Percentiles rank a stretch among this genome's conserved stretches.
phyloP scores from a whole-genome alignment of 805 yeast species.

The Priceomyces fermenticarens region DNA sequence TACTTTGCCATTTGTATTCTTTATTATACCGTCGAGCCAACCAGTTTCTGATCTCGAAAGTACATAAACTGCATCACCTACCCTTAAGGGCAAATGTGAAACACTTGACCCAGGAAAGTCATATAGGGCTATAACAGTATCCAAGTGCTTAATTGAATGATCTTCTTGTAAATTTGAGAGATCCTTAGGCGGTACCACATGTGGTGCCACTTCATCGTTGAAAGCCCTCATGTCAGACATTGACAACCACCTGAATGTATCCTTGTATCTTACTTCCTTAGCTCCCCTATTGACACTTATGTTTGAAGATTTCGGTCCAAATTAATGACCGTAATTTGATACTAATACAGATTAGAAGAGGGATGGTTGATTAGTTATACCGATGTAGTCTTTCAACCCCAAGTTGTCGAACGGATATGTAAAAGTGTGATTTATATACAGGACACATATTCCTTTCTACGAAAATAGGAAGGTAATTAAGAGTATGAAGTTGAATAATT shows the following conservation, averaged over 20 bases:
- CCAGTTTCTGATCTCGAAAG: slow-evolving; percentile 60
- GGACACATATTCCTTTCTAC: too few species aligned
- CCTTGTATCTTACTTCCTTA: background rate
- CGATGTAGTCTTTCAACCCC: too few species aligned
- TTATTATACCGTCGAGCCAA: slow-evolving; percentile 84
- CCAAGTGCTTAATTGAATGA: slow-evolving; percentile 38
- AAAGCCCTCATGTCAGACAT: slow-evolving; percentile 13
- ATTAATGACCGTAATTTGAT: too few species aligned
- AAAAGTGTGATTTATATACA: too few species aligned
- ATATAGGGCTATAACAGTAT: slow-evolving; percentile 57
- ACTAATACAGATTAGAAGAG: too few species aligned
- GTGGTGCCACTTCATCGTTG: slow-evolving; percentile 41
- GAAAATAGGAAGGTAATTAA: too few species aligned
- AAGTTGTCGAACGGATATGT: too few species aligned
- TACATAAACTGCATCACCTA: slow-evolving; percentile 74
- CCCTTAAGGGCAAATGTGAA: slow-evolving; percentile 48
- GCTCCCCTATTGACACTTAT: background rate
- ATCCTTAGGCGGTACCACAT: slow-evolving; percentile 31
- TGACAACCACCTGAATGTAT: too few species aligned
- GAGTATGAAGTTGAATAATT: too few species aligned
- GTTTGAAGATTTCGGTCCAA: background rate
- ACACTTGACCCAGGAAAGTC: slow-evolving; percentile 54
- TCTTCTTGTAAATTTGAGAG: slow-evolving; percentile 7
- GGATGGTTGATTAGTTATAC: too few species aligned
- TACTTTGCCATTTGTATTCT: slow-evolving; percentile 35